Conservation (phyloP, 2,329 filamentous ascomycete genomes). For the Xylariaceae sp. region DNA sequence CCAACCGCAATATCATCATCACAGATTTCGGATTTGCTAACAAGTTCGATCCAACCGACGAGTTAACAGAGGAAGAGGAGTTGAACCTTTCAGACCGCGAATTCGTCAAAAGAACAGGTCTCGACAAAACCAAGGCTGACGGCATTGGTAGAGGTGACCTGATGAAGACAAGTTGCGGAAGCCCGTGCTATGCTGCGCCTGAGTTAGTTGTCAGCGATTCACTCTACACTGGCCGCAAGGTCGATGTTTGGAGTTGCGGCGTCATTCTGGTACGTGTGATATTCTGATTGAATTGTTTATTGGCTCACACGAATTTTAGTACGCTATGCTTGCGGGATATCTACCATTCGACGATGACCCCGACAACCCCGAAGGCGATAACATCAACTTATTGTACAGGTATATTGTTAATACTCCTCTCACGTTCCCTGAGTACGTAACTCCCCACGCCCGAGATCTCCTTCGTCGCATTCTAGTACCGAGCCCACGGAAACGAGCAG, state of each 20-base stretch:
- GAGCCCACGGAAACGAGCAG: conserved; percentile 88
- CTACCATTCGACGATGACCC: conserved; percentile 97
- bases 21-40: conserved; percentile 99
- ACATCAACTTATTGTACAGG: conserved; percentile 98
- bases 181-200: conserved; percentile 94
- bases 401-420: conserved; percentile 97
- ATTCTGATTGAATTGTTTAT: conserved; percentile 17
- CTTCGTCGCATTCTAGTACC: conserved; percentile 90
- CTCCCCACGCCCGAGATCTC: conserved; percentile 89
- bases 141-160: conserved; percentile 82
- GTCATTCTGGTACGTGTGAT: conserved; percentile 76
- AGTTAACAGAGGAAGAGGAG: conserved; percentile 86
- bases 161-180: conserved; percentile 98
- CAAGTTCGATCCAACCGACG: conserved; percentile 85
- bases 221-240: conserved; percentile 92
- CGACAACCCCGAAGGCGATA: conserved; percentile 96
- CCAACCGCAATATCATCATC: conserved; percentile 98
- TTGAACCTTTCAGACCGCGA: conserved; percentile 81
- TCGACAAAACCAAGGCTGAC: conserved; percentile 71
- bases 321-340: conserved; percentile 97
- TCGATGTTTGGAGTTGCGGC: conserved; percentile 98
- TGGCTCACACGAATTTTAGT: conserved; percentile 49
- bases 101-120: conserved; percentile 76
- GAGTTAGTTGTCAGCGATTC: conserved; percentile 97
- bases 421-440: conserved; percentile 98